phyloP scores from a whole-genome alignment of 108 stramenopile genomes.

The Cyclotella kingstonii region DNA sequence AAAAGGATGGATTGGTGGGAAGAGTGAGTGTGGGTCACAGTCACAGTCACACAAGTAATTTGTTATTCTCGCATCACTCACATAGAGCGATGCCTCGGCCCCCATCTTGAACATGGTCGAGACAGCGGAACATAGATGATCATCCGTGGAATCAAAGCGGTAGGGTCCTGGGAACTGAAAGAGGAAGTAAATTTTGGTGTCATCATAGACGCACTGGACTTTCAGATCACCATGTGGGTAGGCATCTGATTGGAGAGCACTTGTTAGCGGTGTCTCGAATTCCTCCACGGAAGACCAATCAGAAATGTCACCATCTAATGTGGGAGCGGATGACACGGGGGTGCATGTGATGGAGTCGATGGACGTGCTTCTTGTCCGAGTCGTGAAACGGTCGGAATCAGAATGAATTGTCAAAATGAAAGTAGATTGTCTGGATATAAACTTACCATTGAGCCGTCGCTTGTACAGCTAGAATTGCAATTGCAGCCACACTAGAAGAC shows the following conservation, averaged over 20 bases:
- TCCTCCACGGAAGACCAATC: constrained; percentile 22
- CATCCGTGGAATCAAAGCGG: constrained; percentile 16
- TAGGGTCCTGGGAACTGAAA: constrained; percentile 30
- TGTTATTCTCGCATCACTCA: not conserved
- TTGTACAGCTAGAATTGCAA: too few relatives aligned
- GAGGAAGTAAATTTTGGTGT: constrained; percentile 28
- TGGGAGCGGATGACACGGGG: constrained; percentile 9
- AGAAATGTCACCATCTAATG: constrained; percentile 13
- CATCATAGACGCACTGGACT: constrained; percentile 31
- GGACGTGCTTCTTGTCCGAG: not conserved
- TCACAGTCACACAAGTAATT: not conserved
- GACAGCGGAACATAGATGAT: constrained; percentile 32
- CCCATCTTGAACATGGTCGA: constrained; percentile 47
- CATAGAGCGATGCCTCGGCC: constrained; percentile 13
- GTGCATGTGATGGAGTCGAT: constrained; percentile 13
- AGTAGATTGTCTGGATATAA: too few relatives aligned
- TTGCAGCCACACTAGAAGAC: too few relatives aligned
- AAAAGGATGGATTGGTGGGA: not conserved
- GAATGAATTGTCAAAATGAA: too few relatives aligned
- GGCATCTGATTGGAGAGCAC: not conserved
- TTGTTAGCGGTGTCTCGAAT: constrained; percentile 11
- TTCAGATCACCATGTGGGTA: constrained; percentile 20
- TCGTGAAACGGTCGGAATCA: not conserved
- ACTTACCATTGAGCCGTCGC: too few relatives aligned
- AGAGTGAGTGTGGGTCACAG: not conserved